Evolutionary conservation across 2,329 filamentous ascomycete genomes (phyloP).

Genomic region (Trichoderma gracile): DNA sequence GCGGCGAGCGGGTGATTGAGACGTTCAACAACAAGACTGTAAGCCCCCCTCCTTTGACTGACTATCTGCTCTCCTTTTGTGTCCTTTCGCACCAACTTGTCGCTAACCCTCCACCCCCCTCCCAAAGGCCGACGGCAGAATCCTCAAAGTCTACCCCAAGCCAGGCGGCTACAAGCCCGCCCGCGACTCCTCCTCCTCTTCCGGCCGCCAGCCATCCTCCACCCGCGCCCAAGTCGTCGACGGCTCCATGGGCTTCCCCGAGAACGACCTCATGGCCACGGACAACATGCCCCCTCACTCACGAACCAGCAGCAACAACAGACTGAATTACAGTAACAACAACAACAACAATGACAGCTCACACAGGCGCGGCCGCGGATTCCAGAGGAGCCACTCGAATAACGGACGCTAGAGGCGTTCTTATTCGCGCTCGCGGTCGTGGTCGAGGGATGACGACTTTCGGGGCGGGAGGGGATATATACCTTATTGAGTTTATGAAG

Average conservation of each 20-base stretch:
- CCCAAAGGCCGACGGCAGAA: slow-evolving; percentile 67
- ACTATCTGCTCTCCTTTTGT: neutral
- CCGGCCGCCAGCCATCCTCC: slow-evolving; percentile 34
- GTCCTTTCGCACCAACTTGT: neutral
- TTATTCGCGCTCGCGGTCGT: neutral
- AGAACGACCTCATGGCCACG: slow-evolving; percentile 47
- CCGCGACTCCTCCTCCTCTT: slow-evolving; percentile 36
- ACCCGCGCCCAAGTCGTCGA: slow-evolving; percentile 50
- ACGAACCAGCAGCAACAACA: slow-evolving; percentile 33
- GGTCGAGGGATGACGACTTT: neutral
- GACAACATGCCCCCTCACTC: slow-evolving; percentile 28
- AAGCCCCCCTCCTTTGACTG: slow-evolving; percentile 37
- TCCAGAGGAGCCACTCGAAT: slow-evolving; percentile 32
- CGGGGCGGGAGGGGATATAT: neutral
- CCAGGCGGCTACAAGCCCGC: slow-evolving; percentile 57
- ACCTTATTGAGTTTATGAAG: neutral
- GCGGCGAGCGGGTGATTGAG: slow-evolving; percentile 71
- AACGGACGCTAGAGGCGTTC: slow-evolving; percentile 28
- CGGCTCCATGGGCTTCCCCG: slow-evolving; percentile 55
- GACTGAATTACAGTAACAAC: slow-evolving; percentile 53
- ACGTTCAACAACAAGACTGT: slow-evolving; percentile 80
- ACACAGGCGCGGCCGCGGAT: slow-evolving; percentile 35
- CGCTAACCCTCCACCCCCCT: neutral
- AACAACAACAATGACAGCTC: slow-evolving; percentile 31
- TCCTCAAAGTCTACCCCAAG: slow-evolving; percentile 73